Conservation (phyloP, 257 asterid species). For the Plantago elongata region DNA sequence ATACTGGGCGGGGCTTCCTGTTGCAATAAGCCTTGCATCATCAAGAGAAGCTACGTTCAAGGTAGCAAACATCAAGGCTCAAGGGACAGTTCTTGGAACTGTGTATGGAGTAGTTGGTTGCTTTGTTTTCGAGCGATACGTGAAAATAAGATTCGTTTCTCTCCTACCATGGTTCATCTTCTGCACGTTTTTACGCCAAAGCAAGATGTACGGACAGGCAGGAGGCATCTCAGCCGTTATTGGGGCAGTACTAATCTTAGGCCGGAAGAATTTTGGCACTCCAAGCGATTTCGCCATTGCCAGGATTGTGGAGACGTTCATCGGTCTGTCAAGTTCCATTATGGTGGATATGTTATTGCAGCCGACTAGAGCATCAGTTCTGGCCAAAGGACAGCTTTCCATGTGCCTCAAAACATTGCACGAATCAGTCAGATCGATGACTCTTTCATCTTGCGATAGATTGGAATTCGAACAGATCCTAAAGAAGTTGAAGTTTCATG, state of each 20-base stretch:
- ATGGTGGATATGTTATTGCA: constrained; percentile 66
- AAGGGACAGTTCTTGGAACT: constrained; percentile 80
- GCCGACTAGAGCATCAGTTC: constrained; percentile 71
- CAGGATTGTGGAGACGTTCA: constrained; percentile 72
- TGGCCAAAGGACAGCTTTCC: constrained; percentile 59
- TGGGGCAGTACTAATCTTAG: constrained; percentile 67
- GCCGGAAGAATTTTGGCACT: constrained; percentile 59
- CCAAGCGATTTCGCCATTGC: constrained; percentile 80
- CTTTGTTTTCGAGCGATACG: constrained; percentile 56
- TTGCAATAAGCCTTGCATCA: constrained; percentile 63
- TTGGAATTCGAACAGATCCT: constrained; percentile 27
- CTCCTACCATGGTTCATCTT: constrained; percentile 87
- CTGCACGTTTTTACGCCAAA: constrained; percentile 50
- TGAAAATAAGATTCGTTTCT: constrained; percentile 53
- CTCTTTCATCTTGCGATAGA: constrained; percentile 20
- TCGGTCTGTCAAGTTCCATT: constrained; percentile 73
- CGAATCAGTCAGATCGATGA: constrained; percentile 32
- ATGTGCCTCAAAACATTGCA: constrained; percentile 32
- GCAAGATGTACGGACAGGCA: constrained; percentile 85
- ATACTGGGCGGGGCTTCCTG: constrained; percentile 76
- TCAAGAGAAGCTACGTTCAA: constrained; percentile 71
- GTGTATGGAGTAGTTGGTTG: constrained; percentile 80
- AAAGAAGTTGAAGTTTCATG: constrained; percentile 31
- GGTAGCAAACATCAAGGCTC: constrained; percentile 69
- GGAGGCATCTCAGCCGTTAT: constrained; percentile 81